phyloP scores from a whole-genome alignment of 2,329 filamentous ascomycete genomes.

The Teratosphaeria viscida region DNA sequence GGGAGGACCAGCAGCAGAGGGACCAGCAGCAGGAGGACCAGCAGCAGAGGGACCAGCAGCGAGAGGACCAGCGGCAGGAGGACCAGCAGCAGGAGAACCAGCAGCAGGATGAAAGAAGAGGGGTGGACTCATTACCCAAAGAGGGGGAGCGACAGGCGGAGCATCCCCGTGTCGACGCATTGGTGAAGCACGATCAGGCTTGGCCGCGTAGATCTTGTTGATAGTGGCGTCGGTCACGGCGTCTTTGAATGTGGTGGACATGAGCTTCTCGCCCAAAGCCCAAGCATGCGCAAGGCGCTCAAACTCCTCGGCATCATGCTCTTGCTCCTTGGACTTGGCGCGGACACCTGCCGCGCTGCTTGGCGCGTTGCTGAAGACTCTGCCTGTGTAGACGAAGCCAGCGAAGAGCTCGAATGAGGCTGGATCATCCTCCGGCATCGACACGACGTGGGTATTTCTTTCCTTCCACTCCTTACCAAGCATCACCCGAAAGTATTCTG shows the following conservation, averaged over 20 bases:
- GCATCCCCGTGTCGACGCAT: too few species aligned
- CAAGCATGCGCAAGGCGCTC: slow-evolving; percentile 1
- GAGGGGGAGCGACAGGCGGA: too few species aligned
- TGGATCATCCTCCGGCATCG: neutral
- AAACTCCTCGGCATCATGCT: neutral
- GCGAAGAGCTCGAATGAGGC: neutral
- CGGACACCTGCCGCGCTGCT: neutral
- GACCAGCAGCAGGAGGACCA: too few species aligned
- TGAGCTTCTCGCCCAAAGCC: slow-evolving; percentile 1
- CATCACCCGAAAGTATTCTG: neutral
- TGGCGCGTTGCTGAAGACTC: neutral
- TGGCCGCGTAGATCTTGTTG: neutral
- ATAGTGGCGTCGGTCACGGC: slow-evolving; percentile 1
- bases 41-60: too few species aligned
- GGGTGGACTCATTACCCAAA: too few species aligned
- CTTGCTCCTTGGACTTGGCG: neutral
- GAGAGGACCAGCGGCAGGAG: too few species aligned
- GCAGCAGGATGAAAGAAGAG: too few species aligned
- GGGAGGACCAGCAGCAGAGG: too few species aligned
- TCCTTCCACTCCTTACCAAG: neutral
- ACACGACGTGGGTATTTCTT: neutral
- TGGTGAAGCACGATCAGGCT: neutral
- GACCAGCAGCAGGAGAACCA: too few species aligned
- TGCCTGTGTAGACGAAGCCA: neutral
- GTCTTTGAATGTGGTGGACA: slow-evolving; percentile 1